These are phyloP conservation scores for Metschnikowia noctiluminum DNA, from an alignment of 805 yeast species.

Conservation along the genomic window DNA sequence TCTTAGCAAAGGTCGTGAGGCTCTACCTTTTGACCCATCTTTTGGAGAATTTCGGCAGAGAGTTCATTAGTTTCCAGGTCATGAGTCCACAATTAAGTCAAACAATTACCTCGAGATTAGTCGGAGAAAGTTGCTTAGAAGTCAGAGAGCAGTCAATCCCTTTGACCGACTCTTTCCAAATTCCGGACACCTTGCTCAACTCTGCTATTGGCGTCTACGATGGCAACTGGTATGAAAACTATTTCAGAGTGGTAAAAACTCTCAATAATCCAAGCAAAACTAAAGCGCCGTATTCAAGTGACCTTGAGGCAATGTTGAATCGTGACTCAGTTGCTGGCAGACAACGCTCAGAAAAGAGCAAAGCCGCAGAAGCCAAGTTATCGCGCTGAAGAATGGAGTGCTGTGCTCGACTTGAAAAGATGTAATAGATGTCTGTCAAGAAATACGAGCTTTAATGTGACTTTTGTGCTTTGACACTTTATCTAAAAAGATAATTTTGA, in stretches of 20 bases:
- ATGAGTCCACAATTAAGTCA: slow-evolving; percentile 29
- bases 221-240: slow-evolving; percentile 20
- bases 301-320: slow-evolving; percentile 20
- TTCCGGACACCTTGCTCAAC: slow-evolving; percentile 18
- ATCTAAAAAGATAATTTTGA: no score
- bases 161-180: slow-evolving; percentile 21
- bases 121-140: slow-evolving; percentile 15
- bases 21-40: slow-evolving; percentile 29
- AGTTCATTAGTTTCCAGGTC: slow-evolving; percentile 37
- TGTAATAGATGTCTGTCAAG: no score
- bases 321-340: slow-evolving; percentile 13
- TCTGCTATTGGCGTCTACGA: slow-evolving; percentile 20
- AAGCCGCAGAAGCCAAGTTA: slow-evolving; percentile 11
- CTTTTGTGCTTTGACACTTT: not conserved
- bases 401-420: not conserved
- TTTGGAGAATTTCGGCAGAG: slow-evolving; percentile 32
- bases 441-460: not conserved
- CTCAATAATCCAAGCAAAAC: slow-evolving; percentile 17
- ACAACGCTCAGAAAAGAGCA: slow-evolving; percentile 12
- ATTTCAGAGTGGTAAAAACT: slow-evolving; percentile 19
- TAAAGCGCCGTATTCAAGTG: slow-evolving; percentile 19
- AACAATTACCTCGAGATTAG: slow-evolving; percentile 21
- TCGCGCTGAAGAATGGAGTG: slow-evolving; percentile 8
- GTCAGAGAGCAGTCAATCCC: slow-evolving; percentile 17
- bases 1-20: slow-evolving; percentile 29